phyloP scores from a whole-genome alignment of 176 grass and related monocot species.

The Aegilops speltoides region DNA sequence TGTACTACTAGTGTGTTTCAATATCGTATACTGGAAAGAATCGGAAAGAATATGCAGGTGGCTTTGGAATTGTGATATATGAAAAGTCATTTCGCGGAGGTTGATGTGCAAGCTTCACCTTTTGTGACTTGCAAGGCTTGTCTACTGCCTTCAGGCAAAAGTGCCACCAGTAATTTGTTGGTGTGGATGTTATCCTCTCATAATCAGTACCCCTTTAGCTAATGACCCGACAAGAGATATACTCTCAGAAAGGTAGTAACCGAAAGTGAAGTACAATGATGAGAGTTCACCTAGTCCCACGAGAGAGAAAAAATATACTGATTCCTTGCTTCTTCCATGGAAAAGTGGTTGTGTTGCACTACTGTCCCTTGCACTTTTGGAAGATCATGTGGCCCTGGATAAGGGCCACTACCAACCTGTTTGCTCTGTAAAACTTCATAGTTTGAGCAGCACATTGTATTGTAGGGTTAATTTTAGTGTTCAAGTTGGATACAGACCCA shows the following conservation, averaged over 20 bases:
- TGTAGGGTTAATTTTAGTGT: slow-evolving; percentile 9
- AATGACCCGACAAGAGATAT: slow-evolving; percentile 36
- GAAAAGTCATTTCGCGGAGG: slow-evolving; percentile 6
- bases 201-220: slow-evolving; percentile 25
- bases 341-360: slow-evolving; percentile 43
- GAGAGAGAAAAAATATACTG: slow-evolving; percentile 29
- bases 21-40: neutral
- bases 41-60: slow-evolving; percentile 23
- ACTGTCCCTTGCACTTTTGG: slow-evolving; percentile 41
- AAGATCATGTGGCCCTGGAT: slow-evolving; percentile 41
- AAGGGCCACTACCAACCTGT: slow-evolving; percentile 35
- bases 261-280: slow-evolving; percentile 37
- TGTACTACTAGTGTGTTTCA: neutral
- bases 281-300: slow-evolving; percentile 35
- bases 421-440: slow-evolving; percentile 10
- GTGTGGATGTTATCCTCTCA: slow-evolving; percentile 35
- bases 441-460: neutral
- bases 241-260: slow-evolving; percentile 37
- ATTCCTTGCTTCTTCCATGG: slow-evolving; percentile 49
- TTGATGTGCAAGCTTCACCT: slow-evolving; percentile 41
- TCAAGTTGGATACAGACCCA: slow-evolving; percentile 21
- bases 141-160: slow-evolving; percentile 32
- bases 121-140: slow-evolving; percentile 52
- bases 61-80: slow-evolving; percentile 27
- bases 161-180: slow-evolving; percentile 30